A percentile compares a stretch with the other conserved stretches of the same genome.
phyloP scores from a whole-genome alignment of 176 grass and related monocot species.

The Oryza rufipogon region DNA sequence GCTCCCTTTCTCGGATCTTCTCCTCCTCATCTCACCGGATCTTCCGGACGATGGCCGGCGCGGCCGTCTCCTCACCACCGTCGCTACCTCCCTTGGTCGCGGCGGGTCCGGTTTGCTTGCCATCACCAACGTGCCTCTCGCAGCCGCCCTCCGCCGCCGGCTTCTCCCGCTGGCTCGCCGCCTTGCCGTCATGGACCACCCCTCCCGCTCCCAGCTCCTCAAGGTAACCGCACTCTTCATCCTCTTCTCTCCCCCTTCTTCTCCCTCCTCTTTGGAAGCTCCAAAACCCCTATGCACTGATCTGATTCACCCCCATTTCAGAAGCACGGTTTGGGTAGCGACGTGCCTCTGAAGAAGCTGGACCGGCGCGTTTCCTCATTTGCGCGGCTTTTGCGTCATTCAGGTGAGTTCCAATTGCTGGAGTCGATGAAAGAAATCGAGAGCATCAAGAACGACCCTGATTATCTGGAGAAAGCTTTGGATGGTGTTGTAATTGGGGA shows the following conservation, averaged over 20 bases:
- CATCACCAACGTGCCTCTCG: constrained; percentile 51
- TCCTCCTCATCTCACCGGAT: constrained; percentile 47
- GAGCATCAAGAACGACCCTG: not conserved
- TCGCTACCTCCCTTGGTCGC: constrained; percentile 54
- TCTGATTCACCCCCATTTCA: constrained; percentile 37
- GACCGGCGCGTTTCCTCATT: constrained; percentile 71
- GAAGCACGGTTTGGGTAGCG: constrained; percentile 86
- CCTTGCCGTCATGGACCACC: constrained; percentile 65
- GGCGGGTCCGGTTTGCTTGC: constrained; percentile 64
- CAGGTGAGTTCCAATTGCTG: constrained; percentile 14
- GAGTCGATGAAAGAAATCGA: not conserved
- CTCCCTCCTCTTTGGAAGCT: not conserved
- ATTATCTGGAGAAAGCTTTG: not conserved
- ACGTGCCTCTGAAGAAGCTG: constrained; percentile 77
- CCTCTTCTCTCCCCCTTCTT: not conserved
- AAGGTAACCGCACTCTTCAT: constrained; percentile 44
- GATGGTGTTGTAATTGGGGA: constrained; percentile 19
- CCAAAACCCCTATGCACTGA: constrained; percentile 16
- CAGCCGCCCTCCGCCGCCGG: constrained; percentile 46
- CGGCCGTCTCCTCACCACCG: constrained; percentile 17
- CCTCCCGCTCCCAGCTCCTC: constrained; percentile 54
- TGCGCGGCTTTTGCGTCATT: constrained; percentile 49
- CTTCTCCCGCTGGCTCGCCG: constrained; percentile 71
- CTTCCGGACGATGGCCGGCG: not conserved
- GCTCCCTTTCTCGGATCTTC: constrained; percentile 62